Conservation (phyloP, 2,329 filamentous ascomycete species). For the Chaetomiaceae sp. region DNA sequence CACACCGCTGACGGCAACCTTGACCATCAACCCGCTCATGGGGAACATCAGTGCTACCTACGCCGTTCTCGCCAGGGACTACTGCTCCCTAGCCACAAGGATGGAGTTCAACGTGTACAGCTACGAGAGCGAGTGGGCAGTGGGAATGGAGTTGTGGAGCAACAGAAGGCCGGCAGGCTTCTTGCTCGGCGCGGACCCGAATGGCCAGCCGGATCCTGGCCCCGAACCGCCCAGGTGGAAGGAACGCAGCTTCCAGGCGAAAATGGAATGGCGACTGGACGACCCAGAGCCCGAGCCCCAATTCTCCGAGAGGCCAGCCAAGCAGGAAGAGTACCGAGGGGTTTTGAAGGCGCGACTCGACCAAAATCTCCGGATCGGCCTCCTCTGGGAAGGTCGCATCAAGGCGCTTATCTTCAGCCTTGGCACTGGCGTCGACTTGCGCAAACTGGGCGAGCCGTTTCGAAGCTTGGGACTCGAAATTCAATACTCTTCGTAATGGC, state of each 20-base stretch:
- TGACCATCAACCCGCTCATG: conserved; percentile 91
- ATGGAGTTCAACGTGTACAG: conserved; percentile 98
- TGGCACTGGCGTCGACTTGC: conserved; percentile 77
- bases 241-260: conserved; percentile 43
- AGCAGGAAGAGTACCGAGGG: conserved; percentile 63
- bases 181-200: conserved; percentile 30
- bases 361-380: conserved; percentile 76
- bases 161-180: conserved; percentile 42
- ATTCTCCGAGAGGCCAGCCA: background rate
- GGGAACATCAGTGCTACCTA: conserved; percentile 89
- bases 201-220: conserved; percentile 18
- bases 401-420: conserved; percentile 91
- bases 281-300: conserved; percentile 23
- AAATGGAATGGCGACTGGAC: conserved; percentile 45
- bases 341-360: conserved; percentile 87
- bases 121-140: conserved; percentile 89
- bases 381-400: conserved; percentile 88
- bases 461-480: conserved; percentile 71
- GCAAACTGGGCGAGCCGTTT: conserved; percentile 68
- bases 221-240: conserved; percentile 20
- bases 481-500: conserved; percentile 65
- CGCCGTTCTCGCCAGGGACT: conserved; percentile 76
- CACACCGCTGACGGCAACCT: conserved; percentile 86
- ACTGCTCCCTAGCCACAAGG: conserved; percentile 78
- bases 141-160: conserved; percentile 91